These are phyloP conservation scores for Penicillium psychrofluorescens DNA, from an alignment of 495 filamentous ascomycete genomes.

Conservation along the genomic window DNA sequence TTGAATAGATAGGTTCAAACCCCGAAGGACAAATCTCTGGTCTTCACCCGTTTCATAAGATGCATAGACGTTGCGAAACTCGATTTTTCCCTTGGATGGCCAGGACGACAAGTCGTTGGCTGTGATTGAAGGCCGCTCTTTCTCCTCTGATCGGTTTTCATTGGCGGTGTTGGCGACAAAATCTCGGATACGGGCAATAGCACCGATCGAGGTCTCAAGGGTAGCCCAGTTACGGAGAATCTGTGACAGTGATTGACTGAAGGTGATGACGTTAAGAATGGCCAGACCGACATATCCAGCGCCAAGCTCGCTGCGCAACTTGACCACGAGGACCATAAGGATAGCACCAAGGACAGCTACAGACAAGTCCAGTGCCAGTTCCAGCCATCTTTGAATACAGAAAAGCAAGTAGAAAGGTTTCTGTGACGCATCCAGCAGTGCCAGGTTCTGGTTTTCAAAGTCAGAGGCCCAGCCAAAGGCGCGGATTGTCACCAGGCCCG, in stretches of 20 bases:
- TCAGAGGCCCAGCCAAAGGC: constrained; percentile 50
- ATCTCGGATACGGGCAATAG: constrained; percentile 9
- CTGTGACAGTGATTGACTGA: constrained; percentile 1
- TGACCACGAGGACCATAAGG: constrained; percentile 17
- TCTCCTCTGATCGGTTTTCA: constrained; percentile 1
- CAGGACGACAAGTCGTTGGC: not conserved
- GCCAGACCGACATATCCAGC: constrained; percentile 23
- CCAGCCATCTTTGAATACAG: constrained; percentile 64
- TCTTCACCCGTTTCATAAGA: constrained; percentile 2
- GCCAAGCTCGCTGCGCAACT: constrained; percentile 17
- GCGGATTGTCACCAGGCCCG: constrained; percentile 60
- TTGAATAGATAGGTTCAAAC: not conserved
- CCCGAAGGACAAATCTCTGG: too few relatives aligned
- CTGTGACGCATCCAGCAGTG: constrained; percentile 48
- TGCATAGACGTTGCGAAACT: constrained; percentile 1
- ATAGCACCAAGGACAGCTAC: constrained; percentile 47
- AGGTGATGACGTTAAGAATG: constrained; percentile 12
- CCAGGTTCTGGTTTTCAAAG: constrained; percentile 30
- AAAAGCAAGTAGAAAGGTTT: constrained; percentile 49
- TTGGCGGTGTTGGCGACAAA: constrained; percentile 3
- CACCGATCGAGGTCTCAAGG: constrained; percentile 18
- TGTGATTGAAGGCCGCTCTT: too few relatives aligned
- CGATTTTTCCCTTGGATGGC: constrained; percentile 1
- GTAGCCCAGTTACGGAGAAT: constrained; percentile 5
- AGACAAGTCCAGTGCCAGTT: constrained; percentile 52